A percentile compares a stretch with the other conserved stretches of the same genome.
These are phyloP conservation scores for Phaeolepiota aurea DNA, from an alignment of 768 basidiomycete species.

Conservation along the genomic window DNA sequence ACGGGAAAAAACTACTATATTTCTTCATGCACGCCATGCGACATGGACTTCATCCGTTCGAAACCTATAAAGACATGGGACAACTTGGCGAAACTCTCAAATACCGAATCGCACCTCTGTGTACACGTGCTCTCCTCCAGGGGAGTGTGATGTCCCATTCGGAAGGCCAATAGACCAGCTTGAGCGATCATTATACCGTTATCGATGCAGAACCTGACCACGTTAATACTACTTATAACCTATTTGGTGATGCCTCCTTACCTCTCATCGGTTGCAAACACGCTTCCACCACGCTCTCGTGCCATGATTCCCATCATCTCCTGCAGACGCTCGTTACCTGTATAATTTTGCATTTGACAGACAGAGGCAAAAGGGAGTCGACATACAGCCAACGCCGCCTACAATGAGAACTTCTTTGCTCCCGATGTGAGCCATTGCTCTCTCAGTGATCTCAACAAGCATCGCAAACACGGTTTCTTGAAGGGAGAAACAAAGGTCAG, in stretches of 20 bases:
- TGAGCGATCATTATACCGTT: constrained; percentile 99
- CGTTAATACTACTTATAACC: not conserved
- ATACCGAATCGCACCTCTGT: constrained; percentile 57
- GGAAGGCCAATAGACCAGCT: constrained; percentile 83
- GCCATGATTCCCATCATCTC: constrained; percentile 99
- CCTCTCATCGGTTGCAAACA: constrained; percentile 97
- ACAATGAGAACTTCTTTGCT: constrained; percentile 96
- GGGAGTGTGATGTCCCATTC: constrained; percentile 83
- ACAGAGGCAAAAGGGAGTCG: not conserved
- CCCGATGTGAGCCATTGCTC: constrained; percentile 98
- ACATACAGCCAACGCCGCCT: constrained; percentile 98
- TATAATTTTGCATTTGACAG: constrained; percentile 1
- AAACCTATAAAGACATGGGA: constrained; percentile 46
- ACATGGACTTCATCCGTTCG: constrained; percentile 93
- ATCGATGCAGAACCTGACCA: constrained; percentile 88
- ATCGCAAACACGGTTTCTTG: constrained; percentile 98
- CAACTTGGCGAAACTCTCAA: constrained; percentile 2
- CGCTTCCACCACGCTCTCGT: constrained; percentile 73
- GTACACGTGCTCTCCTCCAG: constrained; percentile 81
- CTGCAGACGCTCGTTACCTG: constrained; percentile 89
- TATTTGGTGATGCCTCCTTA: constrained; percentile 19
- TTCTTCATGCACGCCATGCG: constrained; percentile 65
- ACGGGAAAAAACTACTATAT: not conserved
- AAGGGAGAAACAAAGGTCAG: constrained; percentile 94
- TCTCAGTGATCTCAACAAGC: constrained; percentile 98